Evolutionary conservation across 1,284 basidiomycete species (phyloP), one percentile per base, ranked within the genome.

Genomic region (Rhodotorula sp.): DNA sequence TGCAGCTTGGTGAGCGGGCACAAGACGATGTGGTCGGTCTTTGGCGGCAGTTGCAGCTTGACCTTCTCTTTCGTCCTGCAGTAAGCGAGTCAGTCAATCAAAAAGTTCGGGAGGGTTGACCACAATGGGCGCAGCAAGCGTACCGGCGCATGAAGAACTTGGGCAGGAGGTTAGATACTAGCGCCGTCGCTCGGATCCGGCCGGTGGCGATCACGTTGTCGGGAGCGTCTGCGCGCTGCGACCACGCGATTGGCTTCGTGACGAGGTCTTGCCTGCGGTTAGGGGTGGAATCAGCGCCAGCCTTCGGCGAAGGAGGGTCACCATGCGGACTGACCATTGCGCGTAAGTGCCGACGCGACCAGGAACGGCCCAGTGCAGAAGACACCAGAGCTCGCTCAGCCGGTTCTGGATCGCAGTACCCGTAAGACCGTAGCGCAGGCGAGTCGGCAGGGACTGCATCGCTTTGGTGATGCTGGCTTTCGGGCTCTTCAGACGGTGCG

Each of bases 11-110:
- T 89, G 59, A 95, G 81, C 24, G 91, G 91, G 78, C 92, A 95
- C 78, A 94, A 93, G 10, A 93, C 90, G n/a, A 94, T 88, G 77
- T 91, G 84, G 76, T 95, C 92, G 0, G 84, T 86, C 82, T 95
- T 95, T 73, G 83, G 83, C 0, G 92, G 92, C 20, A 95, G 84
- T 87, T 93, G 75, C 29, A 54, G 68, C 29, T 51, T 49, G 45
- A 72, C 64, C 44, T 56, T 59, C 7, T 72, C 65, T 54, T 74
- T 75, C 18, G 68, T 73, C n/a, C 70, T 74, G 56, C 58, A 54
- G 55, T 22, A 29, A 33, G 29, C 42, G 33, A 56, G 72, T 42
- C 4, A 14, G 22, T 29, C 26, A 4, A 15, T 54, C 26, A 24
- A 8, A 15, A 15, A 0, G 26, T 3, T n/a, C 26, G 37, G 37